Evolutionary conservation across 1,284 basidiomycete species (phyloP), one percentile per base, ranked within the genome.

Genomic region (Pholiota adiposa): DNA sequence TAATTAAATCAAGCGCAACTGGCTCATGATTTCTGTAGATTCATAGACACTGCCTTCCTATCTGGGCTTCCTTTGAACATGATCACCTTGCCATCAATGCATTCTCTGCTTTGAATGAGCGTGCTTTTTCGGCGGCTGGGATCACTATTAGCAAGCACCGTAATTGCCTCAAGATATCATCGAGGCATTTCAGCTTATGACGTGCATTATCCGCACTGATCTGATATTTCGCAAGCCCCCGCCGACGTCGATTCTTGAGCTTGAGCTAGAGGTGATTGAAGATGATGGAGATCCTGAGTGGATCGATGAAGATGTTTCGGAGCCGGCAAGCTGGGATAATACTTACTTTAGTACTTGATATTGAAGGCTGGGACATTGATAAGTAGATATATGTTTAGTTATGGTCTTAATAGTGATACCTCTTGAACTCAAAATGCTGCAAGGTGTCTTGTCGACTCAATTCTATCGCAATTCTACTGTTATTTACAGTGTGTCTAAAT

Each of bases 71-170:
- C 31, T 12, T 33, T 33, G 31, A 5, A 5, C 12, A 33, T 6
- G 31, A 33, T 12, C 31, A 33, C 12, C 31, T 33, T n/a, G n/a
- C n/a, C n/a, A n/a, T n/a, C n/a, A n/a, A n/a, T n/a, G n/a, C n/a
- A n/a, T n/a, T n/a, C n/a, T 77, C 73, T 0, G 68, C 77, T 5
- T 77, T 71, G 8, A 75, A 72, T 63, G 74, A 77, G 64, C 61
- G 69, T 0, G 73, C 71, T 18, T 77, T 75, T 50, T 76, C 72
- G 2, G 49, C 68, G 1, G 74, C 73, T 36, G 76, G 72, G 4
- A 75, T 77, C 33, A 79, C 72, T 3, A 75, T 78, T 44, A 76
- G 55, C 7, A 78, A 79, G 60, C 67, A 62, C 2, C 62, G 67
- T 2, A 77, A 75, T 59, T 65, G 69, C 4, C 41, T 66, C 0